These are phyloP conservation scores for Chalciporus chontae DNA, from an alignment of 768 basidiomycete genomes.

Conservation along the genomic window DNA sequence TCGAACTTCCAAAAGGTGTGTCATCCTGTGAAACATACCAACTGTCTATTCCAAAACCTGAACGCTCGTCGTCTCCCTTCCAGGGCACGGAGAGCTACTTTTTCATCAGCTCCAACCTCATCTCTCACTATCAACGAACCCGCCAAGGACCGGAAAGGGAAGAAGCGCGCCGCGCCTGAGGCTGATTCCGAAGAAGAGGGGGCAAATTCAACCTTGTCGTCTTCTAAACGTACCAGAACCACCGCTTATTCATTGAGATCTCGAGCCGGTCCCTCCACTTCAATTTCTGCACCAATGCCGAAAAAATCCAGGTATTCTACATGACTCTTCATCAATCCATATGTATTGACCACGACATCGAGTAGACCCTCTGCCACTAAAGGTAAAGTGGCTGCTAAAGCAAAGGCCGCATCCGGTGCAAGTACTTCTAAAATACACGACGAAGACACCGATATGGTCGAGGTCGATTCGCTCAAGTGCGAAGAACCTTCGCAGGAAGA, in stretches of 20 bases:
- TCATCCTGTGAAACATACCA: slow-evolving; percentile 30
- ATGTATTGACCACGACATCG: slow-evolving; percentile 10
- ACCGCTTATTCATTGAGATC: slow-evolving; percentile 70
- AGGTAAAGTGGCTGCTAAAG: slow-evolving; percentile 58
- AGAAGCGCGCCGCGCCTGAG: slow-evolving; percentile 87
- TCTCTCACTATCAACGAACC: slow-evolving; percentile 75
- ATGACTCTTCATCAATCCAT: slow-evolving; percentile 6
- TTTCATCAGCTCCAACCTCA: slow-evolving; percentile 36
- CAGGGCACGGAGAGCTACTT: slow-evolving; percentile 61
- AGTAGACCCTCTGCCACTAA: slow-evolving; percentile 49
- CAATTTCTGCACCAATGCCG: slow-evolving; percentile 57
- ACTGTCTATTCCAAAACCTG: slow-evolving; percentile 17
- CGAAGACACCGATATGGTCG: slow-evolving; percentile 77
- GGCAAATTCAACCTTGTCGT: slow-evolving; percentile 39
- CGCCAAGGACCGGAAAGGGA: slow-evolving; percentile 74
- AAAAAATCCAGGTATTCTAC: slow-evolving; percentile 63
- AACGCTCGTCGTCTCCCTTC: slow-evolving; percentile 30
- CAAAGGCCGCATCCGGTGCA: slow-evolving; percentile 52
- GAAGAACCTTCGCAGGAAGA: slow-evolving; percentile 43
- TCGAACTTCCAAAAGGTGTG: slow-evolving; percentile 63
- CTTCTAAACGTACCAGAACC: slow-evolving; percentile 62
- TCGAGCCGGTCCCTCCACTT: slow-evolving; percentile 39
- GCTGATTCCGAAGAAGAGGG: slow-evolving; percentile 64
- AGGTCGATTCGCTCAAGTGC: slow-evolving; percentile 51
- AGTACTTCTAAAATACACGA: slow-evolving; percentile 64